These are phyloP conservation scores for Saccharomyces hybrid DNA, from an alignment of 1,139 yeast species.

Conservation along the genomic window DNA sequence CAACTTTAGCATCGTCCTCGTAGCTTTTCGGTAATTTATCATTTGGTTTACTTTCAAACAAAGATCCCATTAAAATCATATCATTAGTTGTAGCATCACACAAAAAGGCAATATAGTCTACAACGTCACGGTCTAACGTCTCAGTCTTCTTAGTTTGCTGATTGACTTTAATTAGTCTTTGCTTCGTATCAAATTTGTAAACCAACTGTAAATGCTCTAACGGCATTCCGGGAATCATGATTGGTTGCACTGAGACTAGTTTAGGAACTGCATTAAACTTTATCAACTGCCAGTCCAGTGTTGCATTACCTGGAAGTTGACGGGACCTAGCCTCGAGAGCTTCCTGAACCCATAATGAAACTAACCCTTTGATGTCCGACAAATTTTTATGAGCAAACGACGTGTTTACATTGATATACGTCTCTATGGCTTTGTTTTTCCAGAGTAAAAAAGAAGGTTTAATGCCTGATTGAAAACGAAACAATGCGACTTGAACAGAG, in stretches of 20 bases:
- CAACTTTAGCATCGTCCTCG: slow-evolving; percentile 31
- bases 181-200: slow-evolving; percentile 69
- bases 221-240: slow-evolving; percentile 52
- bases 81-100: slow-evolving; percentile 66
- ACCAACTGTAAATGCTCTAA: slow-evolving; percentile 64
- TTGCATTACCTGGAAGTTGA: slow-evolving; percentile 51
- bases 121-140: slow-evolving; percentile 49
- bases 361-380: slow-evolving; percentile 38
- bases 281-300: slow-evolving; percentile 68
- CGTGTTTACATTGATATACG: slow-evolving; percentile 56
- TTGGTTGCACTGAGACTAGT: slow-evolving; percentile 61
- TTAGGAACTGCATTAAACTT: slow-evolving; percentile 68
- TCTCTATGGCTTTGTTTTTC: slow-evolving; percentile 67
- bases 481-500: slow-evolving; percentile 56
- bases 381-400: slow-evolving; percentile 53
- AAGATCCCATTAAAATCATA: slow-evolving; percentile 66
- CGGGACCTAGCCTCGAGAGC: slow-evolving; percentile 45
- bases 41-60: slow-evolving; percentile 54
- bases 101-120: slow-evolving; percentile 70
- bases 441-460: slow-evolving; percentile 61
- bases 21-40: slow-evolving; percentile 35
- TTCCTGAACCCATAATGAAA: slow-evolving; percentile 57
- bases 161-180: slow-evolving; percentile 50
- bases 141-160: slow-evolving; percentile 41
- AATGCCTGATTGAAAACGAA: slow-evolving; percentile 55